phyloP scores from a whole-genome alignment of 1,284 basidiomycete species.

The Pseudozyma tsukubaensis region DNA sequence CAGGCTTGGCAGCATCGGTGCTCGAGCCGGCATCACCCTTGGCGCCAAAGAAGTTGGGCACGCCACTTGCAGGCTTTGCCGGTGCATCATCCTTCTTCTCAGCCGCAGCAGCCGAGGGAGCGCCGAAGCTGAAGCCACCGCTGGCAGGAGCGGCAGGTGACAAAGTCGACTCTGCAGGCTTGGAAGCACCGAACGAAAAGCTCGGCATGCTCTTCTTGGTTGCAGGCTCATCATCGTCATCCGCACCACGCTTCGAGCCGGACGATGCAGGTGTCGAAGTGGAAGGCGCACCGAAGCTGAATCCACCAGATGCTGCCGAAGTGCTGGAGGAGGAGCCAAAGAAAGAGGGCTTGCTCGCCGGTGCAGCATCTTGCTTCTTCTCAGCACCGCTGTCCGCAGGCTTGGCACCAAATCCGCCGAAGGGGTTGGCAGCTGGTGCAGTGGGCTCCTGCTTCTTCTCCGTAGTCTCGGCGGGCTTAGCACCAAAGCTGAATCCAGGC shows the following conservation, averaged over 20 bases:
- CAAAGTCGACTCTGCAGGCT: conserved; percentile 7
- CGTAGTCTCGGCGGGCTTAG: conserved; percentile 24
- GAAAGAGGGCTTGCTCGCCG: conserved; percentile 33
- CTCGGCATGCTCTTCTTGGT: conserved; percentile 43
- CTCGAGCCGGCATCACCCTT: conserved; percentile 21
- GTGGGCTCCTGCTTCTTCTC: conserved; percentile 18
- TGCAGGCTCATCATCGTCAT: conserved; percentile 28
- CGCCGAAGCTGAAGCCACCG: conserved; percentile 25
- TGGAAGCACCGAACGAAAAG: conserved; percentile 48
- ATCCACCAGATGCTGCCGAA: conserved; percentile 12
- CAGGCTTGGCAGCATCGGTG: conserved; percentile 22
- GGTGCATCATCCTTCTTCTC: conserved; percentile 33
- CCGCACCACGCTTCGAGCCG: conserved; percentile 33
- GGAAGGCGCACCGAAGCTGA: conserved; percentile 48
- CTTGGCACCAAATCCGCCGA: conserved; percentile 27
- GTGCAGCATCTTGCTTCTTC: background rate
- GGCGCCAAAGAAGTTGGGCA: conserved; percentile 47
- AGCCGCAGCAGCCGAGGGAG: conserved; percentile 10
- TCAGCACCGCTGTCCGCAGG: conserved; percentile 1
- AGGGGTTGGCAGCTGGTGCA: conserved; percentile 1
- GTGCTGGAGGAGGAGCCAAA: conserved; percentile 28
- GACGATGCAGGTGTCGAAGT: conserved; percentile 4
- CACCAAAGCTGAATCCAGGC: conserved; percentile 38
- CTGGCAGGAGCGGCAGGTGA: conserved; percentile 10
- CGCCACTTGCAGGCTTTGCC: conserved; percentile 13